Conservation (phyloP, 306 rosid species). For the Potentilla sterilis region DNA sequence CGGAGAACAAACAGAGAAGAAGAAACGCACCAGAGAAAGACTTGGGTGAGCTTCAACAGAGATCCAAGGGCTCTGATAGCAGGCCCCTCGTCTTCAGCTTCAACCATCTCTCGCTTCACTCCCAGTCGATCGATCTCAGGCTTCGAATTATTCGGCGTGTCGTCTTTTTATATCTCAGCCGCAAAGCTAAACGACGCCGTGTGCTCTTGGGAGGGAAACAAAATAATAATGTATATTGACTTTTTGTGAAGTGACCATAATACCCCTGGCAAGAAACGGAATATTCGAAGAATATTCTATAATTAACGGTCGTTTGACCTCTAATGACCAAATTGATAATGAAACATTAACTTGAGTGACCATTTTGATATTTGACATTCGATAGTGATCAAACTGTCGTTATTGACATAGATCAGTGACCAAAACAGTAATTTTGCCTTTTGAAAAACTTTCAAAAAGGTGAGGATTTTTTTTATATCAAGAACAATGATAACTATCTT, state of each 20-base stretch:
- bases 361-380: too few relatives aligned
- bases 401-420: too few relatives aligned
- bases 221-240: not conserved
- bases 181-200: not conserved
- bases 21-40: constrained; percentile 56
- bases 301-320: too few relatives aligned
- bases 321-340: too few relatives aligned
- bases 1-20: not conserved
- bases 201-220: not conserved
- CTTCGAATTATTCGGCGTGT: not conserved
- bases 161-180: not conserved
- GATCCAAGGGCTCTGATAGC: constrained; percentile 66
- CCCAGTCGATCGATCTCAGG: too few relatives aligned
- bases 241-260: too few relatives aligned
- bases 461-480: not conserved
- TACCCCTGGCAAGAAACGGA: too few relatives aligned
- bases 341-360: too few relatives aligned
- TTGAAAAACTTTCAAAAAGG: not conserved
- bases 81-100: constrained; percentile 46
- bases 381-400: too few relatives aligned
- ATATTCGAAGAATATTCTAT: too few relatives aligned
- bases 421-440: too few relatives aligned
- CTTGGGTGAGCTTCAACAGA: constrained; percentile 69
- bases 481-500: too few relatives aligned
- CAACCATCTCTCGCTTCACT: constrained; percentile 19